These are phyloP conservation scores for Cyberlindnera maritima DNA, from an alignment of 805 yeast species.

Conservation along the genomic window DNA sequence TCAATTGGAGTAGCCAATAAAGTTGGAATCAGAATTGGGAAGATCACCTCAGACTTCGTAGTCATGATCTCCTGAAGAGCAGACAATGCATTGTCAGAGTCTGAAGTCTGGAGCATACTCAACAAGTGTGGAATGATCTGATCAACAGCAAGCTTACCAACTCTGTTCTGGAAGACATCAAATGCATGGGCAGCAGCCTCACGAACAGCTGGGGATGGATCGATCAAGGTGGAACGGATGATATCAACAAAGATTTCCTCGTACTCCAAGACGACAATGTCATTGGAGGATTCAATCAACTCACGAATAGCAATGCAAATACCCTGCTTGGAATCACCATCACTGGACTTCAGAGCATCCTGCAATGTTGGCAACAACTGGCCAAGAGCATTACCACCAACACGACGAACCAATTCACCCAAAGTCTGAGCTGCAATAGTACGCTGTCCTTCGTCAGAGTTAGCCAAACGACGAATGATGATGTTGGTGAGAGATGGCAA, in stretches of 20 bases:
- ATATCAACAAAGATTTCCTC: conserved; percentile 70
- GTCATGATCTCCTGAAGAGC: conserved; percentile 93
- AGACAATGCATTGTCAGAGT: conserved; percentile 72
- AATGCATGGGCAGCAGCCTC: conserved; percentile 91
- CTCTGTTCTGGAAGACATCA: conserved; percentile 76
- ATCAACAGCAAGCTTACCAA: conserved; percentile 86
- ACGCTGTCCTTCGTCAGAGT: conserved; percentile 75
- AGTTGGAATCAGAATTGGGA: conserved; percentile 90
- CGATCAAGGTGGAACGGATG: conserved; percentile 77
- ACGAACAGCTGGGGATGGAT: conserved; percentile 69
- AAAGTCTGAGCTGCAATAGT: conserved; percentile 88
- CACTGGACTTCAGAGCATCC: conserved; percentile 54
- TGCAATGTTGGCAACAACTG: conserved; percentile 84
- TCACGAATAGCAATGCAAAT: conserved; percentile 91
- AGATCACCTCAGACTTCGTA: conserved; percentile 81
- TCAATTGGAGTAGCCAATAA: conserved; percentile 80
- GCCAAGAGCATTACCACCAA: conserved; percentile 82
- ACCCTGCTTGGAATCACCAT: conserved; percentile 90
- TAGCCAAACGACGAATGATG: conserved; percentile 79
- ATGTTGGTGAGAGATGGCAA: conserved; percentile 77
- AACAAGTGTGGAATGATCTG: conserved; percentile 84
- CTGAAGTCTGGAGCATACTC: conserved; percentile 57
- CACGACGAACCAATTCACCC: conserved; percentile 93
- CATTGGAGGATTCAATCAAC: conserved; percentile 70
- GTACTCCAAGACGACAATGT: conserved; percentile 57